phyloP scores from a whole-genome alignment of 1,284 basidiomycete species.

The Xanthoconium separans region DNA sequence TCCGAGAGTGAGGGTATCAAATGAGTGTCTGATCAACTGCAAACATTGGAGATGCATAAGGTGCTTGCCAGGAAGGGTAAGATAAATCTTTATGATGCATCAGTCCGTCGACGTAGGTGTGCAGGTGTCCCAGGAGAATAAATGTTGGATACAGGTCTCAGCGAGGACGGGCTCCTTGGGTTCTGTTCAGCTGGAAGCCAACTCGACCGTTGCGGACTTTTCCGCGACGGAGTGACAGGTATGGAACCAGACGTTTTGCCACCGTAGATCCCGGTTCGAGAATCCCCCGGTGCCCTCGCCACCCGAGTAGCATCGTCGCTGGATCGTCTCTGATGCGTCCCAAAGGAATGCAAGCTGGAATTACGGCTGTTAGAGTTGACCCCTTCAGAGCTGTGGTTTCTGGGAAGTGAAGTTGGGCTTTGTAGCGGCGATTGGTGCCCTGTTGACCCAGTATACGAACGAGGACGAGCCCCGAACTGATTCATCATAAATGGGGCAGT shows the following conservation, averaged over 20 bases:
- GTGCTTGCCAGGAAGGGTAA: not conserved
- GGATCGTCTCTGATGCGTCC: slow-evolving; percentile 29
- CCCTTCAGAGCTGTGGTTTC: slow-evolving; percentile 28
- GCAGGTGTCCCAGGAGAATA: slow-evolving; percentile 16
- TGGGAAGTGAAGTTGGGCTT: slow-evolving; percentile 16
- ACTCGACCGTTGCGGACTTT: slow-evolving; percentile 20
- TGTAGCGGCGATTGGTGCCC: slow-evolving; percentile 26
- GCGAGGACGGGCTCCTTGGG: slow-evolving; percentile 8
- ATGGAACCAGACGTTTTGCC: slow-evolving; percentile 8
- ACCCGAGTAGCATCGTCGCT: slow-evolving; percentile 29
- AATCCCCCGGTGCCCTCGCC: slow-evolving; percentile 10
- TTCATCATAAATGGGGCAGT: slow-evolving; percentile 74
- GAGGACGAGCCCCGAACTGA: slow-evolving; percentile 37
- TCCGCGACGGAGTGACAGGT: slow-evolving; percentile 10
- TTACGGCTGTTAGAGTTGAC: slow-evolving; percentile 16
- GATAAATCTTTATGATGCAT: slow-evolving; percentile 22
- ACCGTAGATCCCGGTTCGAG: slow-evolving; percentile 18
- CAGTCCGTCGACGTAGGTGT: slow-evolving; percentile 19
- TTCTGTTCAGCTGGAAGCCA: slow-evolving; percentile 25
- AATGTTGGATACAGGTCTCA: slow-evolving; percentile 17
- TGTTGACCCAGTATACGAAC: slow-evolving; percentile 18
- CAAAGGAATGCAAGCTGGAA: slow-evolving; percentile 19
- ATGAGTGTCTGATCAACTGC: slow-evolving; percentile 25
- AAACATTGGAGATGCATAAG: slow-evolving; percentile 9
- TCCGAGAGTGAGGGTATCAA: slow-evolving; percentile 34